Conservation (phyloP, 2,329 filamentous ascomycete genomes). For the Lasiodiplodia sp. region DNA sequence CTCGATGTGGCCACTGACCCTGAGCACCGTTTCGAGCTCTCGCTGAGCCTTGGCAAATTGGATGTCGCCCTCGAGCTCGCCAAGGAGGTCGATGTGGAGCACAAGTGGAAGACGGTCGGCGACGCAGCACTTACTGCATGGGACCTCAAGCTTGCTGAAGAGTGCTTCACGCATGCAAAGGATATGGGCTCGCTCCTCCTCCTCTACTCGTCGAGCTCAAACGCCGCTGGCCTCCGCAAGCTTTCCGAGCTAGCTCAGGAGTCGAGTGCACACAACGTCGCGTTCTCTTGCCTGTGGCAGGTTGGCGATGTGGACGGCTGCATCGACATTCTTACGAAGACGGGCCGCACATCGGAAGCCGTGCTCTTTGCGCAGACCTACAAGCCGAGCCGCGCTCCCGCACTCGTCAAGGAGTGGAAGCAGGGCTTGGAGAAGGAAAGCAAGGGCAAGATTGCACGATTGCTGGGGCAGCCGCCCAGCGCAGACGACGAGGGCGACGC, state of each 20-base stretch:
- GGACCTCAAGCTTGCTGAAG: constrained; percentile 86
- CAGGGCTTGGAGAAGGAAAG: constrained; percentile 80
- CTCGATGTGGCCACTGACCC: constrained; percentile 92
- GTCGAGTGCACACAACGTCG: constrained; percentile 86
- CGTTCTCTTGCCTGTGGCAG: constrained; percentile 90
- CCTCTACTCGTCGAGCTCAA: constrained; percentile 84
- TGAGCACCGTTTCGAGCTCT: constrained; percentile 96
- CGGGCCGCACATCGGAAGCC: constrained; percentile 81
- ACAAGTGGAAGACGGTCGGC: constrained; percentile 98
- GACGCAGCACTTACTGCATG: constrained; percentile 87
- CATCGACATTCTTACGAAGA: constrained; percentile 79
- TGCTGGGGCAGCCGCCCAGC: constrained; percentile 77
- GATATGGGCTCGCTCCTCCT: constrained; percentile 90
- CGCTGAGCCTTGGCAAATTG: constrained; percentile 81
- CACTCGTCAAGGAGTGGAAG: constrained; percentile 81
- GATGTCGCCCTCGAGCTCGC: constrained; percentile 87
- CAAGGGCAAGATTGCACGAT: constrained; percentile 83
- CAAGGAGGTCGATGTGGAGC: constrained; percentile 82
- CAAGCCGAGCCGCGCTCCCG: constrained; percentile 77
- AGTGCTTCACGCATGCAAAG: constrained; percentile 91
- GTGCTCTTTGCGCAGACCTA: constrained; percentile 95
- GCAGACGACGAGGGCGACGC: constrained; percentile 68
- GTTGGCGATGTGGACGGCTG: constrained; percentile 83
- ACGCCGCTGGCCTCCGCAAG: constrained; percentile 74
- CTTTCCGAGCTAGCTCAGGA: constrained; percentile 78